phyloP scores from a whole-genome alignment of 495 filamentous ascomycete species.

The Trichoderma virens region DNA sequence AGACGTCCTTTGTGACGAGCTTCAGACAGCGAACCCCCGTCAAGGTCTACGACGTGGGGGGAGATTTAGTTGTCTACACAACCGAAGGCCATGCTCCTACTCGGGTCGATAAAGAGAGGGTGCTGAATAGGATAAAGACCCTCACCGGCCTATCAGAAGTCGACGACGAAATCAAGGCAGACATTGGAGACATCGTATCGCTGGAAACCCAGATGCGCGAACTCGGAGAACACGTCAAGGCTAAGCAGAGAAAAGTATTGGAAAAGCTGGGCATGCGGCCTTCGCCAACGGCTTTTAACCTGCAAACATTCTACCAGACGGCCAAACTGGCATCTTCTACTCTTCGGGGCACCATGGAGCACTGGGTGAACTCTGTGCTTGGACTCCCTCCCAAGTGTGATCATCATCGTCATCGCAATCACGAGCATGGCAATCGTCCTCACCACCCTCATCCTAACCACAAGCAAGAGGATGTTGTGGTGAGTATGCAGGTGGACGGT shows the following conservation, averaged over 20 bases:
- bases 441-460: neutral
- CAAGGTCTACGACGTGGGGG: constrained; percentile 33
- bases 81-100: neutral
- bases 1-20: constrained; percentile 36
- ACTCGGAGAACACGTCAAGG: neutral
- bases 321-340: neutral
- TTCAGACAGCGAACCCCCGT: constrained; percentile 36
- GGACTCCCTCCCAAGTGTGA: neutral
- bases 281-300: neutral
- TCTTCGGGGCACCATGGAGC: constrained; percentile 1
- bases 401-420: neutral
- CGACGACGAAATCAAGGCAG: neutral
- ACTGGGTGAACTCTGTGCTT: neutral
- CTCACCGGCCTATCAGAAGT: neutral
- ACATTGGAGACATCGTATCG: neutral
- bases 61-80: constrained; percentile 1
- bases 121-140: constrained; percentile 10
- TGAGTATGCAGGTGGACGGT: neutral
- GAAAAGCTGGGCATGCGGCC: neutral
- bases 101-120: neutral
- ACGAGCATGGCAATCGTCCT: no score
- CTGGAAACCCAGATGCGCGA: neutral
- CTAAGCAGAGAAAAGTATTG: neutral
- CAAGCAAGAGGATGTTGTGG: neutral
- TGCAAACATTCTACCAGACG: neutral